Base-by-base conservation (phyloP, 306 rosid species). In the Quercus variabilis region DNA sequence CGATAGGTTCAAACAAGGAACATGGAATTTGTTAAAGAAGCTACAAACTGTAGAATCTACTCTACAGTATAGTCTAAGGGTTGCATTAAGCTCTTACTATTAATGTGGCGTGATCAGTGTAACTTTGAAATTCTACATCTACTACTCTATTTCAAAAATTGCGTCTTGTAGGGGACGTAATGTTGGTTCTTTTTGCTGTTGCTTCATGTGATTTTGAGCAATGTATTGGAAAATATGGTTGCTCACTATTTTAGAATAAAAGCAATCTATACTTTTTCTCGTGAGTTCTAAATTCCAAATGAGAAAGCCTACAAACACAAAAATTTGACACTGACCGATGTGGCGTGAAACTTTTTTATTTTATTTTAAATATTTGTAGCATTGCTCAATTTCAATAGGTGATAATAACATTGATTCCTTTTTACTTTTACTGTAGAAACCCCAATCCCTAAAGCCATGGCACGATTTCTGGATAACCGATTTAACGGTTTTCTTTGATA, bases 51-150 rank as follows among this genome's bases (percentile, higher is more conserved):
- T 49, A 49, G 54, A 62, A 23, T 6, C 25, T 35, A 23, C 64
- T 58, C 15, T 8, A 21, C 21, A 9, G 7, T 20, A n/a, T 41
- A 1, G 12, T 41, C 7, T 33, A 3, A 41, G 74, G n/a, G 55
- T 23, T 20, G 26, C 74, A 33, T 30, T 20, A 33, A 33, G 21
- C 18, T 54, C 55, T 25, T 79, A 64, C 84, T 57, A 14, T 30
- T 15, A 10, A 71, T 64, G 58, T 65, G 79, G 76, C 84, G 72
- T 51, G 70, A 80, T 80, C 79, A 17, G 74, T 58, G 84, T 80
- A 54, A 69, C 30, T 35, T 65, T 9, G 28, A 33, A n/a, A 21
- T 31, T 54, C 38, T 13, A 23, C 25, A 25, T 26, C 1, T 2
- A 7, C 11, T 5, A 0, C 10, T 12, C 4, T 18, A 12, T 64